A percentile compares a stretch with the other conserved stretches of the same genome.
These are phyloP conservation scores for Stachybotrys chlorohalonatus DNA, from an alignment of 2,329 filamentous ascomycete species.

Conservation along the genomic window DNA sequence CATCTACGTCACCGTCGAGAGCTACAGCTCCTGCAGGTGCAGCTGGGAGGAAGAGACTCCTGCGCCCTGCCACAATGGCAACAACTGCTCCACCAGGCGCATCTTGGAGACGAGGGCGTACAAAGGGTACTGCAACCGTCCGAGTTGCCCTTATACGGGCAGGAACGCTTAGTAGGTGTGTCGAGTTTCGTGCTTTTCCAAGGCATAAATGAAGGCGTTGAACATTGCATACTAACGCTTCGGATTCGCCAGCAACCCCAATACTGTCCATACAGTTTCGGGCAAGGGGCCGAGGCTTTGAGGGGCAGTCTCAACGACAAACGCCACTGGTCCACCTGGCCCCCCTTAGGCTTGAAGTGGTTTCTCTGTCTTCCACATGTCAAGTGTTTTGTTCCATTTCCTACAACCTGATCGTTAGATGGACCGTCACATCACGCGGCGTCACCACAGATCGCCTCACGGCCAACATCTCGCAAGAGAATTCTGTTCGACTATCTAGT, in stretches of 20 bases:
- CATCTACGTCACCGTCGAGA: conserved; percentile 20
- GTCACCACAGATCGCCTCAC: background rate
- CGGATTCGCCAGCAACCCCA: too few species aligned
- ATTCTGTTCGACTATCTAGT: background rate
- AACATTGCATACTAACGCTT: too few species aligned
- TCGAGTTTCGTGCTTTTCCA: too few species aligned
- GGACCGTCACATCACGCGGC: background rate
- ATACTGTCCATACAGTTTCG: too few species aligned
- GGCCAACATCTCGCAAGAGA: conserved; percentile 2
- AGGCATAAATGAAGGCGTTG: too few species aligned
- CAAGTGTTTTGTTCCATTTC: background rate
- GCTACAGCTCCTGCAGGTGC: conserved; percentile 24
- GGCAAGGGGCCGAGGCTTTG: too few species aligned
- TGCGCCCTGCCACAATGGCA: conserved; percentile 16
- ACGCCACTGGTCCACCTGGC: background rate
- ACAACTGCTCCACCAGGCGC: conserved; percentile 17
- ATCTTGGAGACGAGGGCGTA: conserved; percentile 16
- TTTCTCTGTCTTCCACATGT: background rate
- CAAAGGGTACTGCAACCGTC: conserved; percentile 21
- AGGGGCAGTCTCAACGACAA: too few species aligned
- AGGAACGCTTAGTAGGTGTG: conserved; percentile 4
- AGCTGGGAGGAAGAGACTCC: conserved; percentile 5
- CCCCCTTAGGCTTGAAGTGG: background rate
- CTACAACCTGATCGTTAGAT: background rate
- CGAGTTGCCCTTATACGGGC: conserved; percentile 20